Conservation (phyloP, 352 stramenopile species). For the Elongisporangium senticosum region DNA sequence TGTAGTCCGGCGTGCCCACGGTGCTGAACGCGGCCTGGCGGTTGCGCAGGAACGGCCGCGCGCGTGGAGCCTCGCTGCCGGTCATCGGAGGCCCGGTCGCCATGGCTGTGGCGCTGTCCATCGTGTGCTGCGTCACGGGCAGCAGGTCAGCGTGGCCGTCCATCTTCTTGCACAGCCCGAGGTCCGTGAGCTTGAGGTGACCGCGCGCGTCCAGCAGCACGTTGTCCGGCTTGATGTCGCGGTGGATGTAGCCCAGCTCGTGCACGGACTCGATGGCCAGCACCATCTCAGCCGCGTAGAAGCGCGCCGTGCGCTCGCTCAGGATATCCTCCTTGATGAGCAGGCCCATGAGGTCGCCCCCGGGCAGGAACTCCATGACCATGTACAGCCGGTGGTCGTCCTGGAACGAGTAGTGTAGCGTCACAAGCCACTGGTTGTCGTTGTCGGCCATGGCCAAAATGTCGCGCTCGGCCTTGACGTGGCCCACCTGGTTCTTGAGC, state of each 20-base stretch:
- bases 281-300: conserved; percentile 98
- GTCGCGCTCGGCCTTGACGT: conserved; percentile 97
- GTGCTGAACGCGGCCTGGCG: conserved; percentile 95
- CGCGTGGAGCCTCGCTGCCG: conserved; percentile 44
- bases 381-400: conserved; percentile 81
- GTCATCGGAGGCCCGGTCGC: conserved; percentile 8
- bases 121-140: conserved; percentile 70
- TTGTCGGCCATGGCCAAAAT: conserved; percentile 92
- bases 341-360: conserved; percentile 98
- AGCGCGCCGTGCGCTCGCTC: conserved; percentile 78
- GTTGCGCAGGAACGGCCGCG: conserved; percentile 36
- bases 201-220: conserved; percentile 96
- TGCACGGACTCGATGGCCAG: conserved; percentile 98
- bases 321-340: conserved; percentile 98
- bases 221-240: conserved; percentile 98
- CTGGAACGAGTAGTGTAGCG: conserved; percentile 98
- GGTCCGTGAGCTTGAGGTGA: conserved; percentile 99
- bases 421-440: conserved; percentile 97
- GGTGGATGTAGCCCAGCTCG: conserved; percentile 97
- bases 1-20: conserved; percentile 99
- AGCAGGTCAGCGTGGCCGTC: conserved; percentile 82
- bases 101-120: conserved; percentile 22
- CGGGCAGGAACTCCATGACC: conserved; percentile 99
- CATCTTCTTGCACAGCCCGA: conserved; percentile 97
- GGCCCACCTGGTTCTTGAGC: conserved; percentile 92